These are phyloP conservation scores for Globisporangium acanthophoron DNA, from an alignment of 352 stramenopile species.

Conservation along the genomic window DNA sequence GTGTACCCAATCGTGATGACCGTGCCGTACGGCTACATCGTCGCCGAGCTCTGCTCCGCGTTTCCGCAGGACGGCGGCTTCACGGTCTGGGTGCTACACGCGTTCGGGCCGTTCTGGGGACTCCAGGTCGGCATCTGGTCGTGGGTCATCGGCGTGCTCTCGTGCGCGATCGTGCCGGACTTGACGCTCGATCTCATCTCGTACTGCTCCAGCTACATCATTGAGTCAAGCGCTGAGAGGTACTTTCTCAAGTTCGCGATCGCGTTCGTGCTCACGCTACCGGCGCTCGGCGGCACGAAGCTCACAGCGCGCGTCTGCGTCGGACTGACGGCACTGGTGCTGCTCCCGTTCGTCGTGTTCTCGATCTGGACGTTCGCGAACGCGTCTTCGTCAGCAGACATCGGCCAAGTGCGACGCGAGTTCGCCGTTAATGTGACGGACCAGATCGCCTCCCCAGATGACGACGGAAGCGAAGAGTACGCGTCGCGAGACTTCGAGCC, in stretches of 20 bases:
- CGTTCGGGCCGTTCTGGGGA: conserved; percentile 82
- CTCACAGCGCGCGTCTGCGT: conserved; percentile 13
- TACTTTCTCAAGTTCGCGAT: conserved; percentile 19
- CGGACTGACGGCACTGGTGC: conserved; percentile 6
- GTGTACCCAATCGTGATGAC: conserved; percentile 87
- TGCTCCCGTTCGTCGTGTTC: conserved; percentile 18
- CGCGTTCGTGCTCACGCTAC: conserved; percentile 10
- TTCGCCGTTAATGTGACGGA: conserved; percentile 1
- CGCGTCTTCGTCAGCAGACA: neutral
- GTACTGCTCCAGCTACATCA: neutral
- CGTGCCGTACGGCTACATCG: conserved; percentile 86
- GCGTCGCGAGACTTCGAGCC: neutral
- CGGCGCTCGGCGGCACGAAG: conserved; percentile 17
- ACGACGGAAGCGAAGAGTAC: neutral
- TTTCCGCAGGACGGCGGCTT: conserved; percentile 83
- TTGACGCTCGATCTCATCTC: conserved; percentile 16
- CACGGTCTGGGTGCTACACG: conserved; percentile 85
- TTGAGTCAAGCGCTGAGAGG: neutral
- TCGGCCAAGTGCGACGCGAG: conserved; percentile 2
- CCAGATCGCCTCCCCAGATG: neutral
- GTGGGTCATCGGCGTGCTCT: conserved; percentile 74
- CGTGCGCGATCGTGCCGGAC: conserved; percentile 49
- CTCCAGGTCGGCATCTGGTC: conserved; percentile 66
- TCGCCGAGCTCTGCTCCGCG: conserved; percentile 83
- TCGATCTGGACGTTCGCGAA: conserved; percentile 12